Conservation (phyloP, 1,284 basidiomycete genomes). For the Pseudozyma hubeiensis region DNA sequence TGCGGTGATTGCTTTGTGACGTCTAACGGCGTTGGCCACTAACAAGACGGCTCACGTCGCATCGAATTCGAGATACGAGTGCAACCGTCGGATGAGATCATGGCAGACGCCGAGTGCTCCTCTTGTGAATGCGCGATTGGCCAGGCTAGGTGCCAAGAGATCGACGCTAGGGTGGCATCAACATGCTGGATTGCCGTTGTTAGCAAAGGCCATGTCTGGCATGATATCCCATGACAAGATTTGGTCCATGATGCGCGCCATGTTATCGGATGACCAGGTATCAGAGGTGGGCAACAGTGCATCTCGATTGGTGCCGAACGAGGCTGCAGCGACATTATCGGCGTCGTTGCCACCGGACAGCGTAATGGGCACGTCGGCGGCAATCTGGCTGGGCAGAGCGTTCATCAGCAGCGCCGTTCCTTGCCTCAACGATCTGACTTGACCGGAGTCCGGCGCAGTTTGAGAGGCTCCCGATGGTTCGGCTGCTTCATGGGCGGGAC, state of each 20-base stretch:
- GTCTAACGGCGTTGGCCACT: too few relatives aligned
- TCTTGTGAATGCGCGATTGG: too few relatives aligned
- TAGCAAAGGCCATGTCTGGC: constrained; percentile 1
- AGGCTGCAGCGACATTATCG: background rate
- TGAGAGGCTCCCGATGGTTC: constrained; percentile 6
- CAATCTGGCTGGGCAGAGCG: background rate
- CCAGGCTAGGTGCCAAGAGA: too few relatives aligned
- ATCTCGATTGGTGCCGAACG: background rate
- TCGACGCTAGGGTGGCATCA: background rate
- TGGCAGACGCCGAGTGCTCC: too few relatives aligned
- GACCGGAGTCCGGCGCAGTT: background rate
- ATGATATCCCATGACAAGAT: constrained; percentile 20
- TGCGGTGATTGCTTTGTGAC: background rate
- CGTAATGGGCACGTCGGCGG: background rate
- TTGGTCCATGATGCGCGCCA: constrained; percentile 34
- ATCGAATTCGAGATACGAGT: too few relatives aligned
- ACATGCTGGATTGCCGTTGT: background rate
- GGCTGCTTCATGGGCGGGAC: background rate
- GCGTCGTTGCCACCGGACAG: background rate
- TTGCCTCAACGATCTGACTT: constrained; percentile 1
- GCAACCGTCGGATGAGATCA: too few relatives aligned
- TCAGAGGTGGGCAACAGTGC: constrained; percentile 5
- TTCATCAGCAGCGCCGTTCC: background rate
- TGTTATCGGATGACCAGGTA: constrained; percentile 15
- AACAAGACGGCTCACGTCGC: too few relatives aligned